These are phyloP conservation scores for Fraxinus nigra DNA, from an alignment of 305 asterid species.

Conservation along the genomic window DNA sequence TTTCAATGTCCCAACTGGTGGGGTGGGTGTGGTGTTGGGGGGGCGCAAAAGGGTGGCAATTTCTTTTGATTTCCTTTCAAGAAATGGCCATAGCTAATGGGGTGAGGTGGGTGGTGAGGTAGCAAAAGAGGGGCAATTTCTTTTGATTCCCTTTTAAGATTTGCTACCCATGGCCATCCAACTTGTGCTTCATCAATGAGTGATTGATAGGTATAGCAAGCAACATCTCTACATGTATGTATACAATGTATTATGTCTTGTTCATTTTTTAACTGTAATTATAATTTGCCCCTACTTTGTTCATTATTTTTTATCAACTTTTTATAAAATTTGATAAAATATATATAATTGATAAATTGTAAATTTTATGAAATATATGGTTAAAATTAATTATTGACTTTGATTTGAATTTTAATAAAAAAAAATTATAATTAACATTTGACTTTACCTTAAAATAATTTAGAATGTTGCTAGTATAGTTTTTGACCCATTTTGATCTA, in stretches of 20 bases:
- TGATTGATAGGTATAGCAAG: not conserved
- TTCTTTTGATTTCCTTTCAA: conserved; percentile 49
- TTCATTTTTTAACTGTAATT: not conserved
- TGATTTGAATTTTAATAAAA: too few relatives aligned
- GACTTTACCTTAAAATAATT: not conserved
- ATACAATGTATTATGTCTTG: not conserved
- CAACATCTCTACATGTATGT: not conserved
- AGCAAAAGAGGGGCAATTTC: conserved; percentile 47
- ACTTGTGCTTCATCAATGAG: conserved; percentile 33
- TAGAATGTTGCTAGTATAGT: not conserved
- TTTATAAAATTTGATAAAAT: too few relatives aligned
- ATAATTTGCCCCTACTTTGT: not conserved
- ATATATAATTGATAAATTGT: too few relatives aligned
- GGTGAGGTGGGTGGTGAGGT: conserved; percentile 25
- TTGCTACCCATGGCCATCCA: conserved; percentile 60
- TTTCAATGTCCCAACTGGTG: conserved; percentile 66
- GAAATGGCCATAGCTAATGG: conserved; percentile 36
- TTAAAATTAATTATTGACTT: too few relatives aligned
- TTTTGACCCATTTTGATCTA: not conserved
- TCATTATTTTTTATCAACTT: too few relatives aligned
- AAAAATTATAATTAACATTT: not conserved
- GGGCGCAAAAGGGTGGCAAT: conserved; percentile 38
- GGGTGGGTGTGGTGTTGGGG: not conserved
- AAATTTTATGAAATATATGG: too few relatives aligned
- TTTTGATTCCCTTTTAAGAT: conserved; percentile 52